These are phyloP conservation scores for Penstemon eatonii DNA, from an alignment of 257 asterid genomes.

Conservation along the genomic window DNA sequence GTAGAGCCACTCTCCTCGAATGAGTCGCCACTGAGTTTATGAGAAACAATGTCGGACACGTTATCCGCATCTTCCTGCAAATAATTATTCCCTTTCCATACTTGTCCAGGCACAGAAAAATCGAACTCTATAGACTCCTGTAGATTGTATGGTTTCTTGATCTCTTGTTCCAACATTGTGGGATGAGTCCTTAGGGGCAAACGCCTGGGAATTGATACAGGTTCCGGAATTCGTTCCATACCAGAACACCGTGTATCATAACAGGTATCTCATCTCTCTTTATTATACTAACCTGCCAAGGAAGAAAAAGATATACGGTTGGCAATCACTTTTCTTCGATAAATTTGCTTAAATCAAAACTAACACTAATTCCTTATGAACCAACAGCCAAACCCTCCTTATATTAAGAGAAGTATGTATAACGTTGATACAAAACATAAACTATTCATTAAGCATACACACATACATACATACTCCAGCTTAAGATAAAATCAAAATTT, in stretches of 20 bases:
- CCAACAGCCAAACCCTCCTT: background rate
- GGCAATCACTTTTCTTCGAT: conserved; percentile 8
- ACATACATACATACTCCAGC: background rate
- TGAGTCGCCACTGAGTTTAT: conserved; percentile 46
- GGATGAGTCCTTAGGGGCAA: conserved; percentile 37
- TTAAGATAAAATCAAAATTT: background rate
- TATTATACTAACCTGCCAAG: conserved; percentile 31
- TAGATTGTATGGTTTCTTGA: conserved; percentile 31
- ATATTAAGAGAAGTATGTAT: background rate
- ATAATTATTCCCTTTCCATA: conserved; percentile 60
- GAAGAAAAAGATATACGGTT: conserved; percentile 16
- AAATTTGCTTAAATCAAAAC: conserved; percentile 8
- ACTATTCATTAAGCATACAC: no score
- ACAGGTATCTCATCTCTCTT: conserved; percentile 34
- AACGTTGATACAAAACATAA: background rate
- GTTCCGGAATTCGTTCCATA: conserved; percentile 66
- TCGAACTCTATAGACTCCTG: conserved; percentile 42
- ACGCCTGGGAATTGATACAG: conserved; percentile 51
- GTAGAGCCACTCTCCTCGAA: conserved; percentile 61
- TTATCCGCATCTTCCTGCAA: conserved; percentile 47
- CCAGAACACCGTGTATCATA: conserved; percentile 52
- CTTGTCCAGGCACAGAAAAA: conserved; percentile 33
- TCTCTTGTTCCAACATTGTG: conserved; percentile 42
- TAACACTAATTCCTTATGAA: conserved; percentile 8
- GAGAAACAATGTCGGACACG: conserved; percentile 44